These are phyloP conservation scores for Peribolospora baueri DNA, from an alignment of 768 basidiomycete genomes.

Conservation along the genomic window DNA sequence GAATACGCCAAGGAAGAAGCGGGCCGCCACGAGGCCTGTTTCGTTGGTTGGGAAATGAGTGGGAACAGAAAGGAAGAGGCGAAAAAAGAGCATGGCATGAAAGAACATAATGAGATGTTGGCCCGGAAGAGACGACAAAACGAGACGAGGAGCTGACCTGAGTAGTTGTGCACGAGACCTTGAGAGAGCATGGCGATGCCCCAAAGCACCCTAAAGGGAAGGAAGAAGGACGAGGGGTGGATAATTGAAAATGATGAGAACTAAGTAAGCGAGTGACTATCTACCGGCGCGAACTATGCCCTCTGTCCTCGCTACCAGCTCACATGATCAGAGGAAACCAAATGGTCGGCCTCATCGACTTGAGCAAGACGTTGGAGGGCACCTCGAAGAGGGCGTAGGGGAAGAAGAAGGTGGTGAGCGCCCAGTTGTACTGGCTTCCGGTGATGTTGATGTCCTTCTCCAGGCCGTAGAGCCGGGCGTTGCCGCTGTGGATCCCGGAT, in stretches of 20 bases:
- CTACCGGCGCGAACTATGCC: no score
- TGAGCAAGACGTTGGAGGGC: slow-evolving; percentile 7
- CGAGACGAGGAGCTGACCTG: slow-evolving; percentile 23
- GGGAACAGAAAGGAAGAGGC: not conserved
- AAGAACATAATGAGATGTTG: slow-evolving; percentile 1
- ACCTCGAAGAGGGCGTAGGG: not conserved
- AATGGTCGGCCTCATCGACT: not conserved
- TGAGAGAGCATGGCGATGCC: slow-evolving; percentile 34
- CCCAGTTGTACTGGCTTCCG: slow-evolving; percentile 3
- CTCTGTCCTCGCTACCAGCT: no score
- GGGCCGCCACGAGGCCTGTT: slow-evolving; percentile 17
- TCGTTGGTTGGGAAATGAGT: not conserved
- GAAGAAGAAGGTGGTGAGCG: not conserved
- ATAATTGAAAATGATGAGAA: not conserved
- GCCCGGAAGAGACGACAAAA: no score
- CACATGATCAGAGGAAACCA: not conserved
- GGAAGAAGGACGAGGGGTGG: not conserved
- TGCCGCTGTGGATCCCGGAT: not conserved
- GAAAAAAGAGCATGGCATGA: slow-evolving; percentile 25
- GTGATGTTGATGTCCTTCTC: slow-evolving; percentile 5
- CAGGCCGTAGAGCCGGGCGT: slow-evolving; percentile 9
- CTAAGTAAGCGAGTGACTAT: not conserved
- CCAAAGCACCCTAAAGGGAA: slow-evolving; percentile 17
- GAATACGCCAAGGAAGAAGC: slow-evolving; percentile 36
- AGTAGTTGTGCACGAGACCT: slow-evolving; percentile 42